Evolutionary conservation across 202 grass and related monocot species (phyloP).

Genomic region (Brachypodium distachyon): DNA sequence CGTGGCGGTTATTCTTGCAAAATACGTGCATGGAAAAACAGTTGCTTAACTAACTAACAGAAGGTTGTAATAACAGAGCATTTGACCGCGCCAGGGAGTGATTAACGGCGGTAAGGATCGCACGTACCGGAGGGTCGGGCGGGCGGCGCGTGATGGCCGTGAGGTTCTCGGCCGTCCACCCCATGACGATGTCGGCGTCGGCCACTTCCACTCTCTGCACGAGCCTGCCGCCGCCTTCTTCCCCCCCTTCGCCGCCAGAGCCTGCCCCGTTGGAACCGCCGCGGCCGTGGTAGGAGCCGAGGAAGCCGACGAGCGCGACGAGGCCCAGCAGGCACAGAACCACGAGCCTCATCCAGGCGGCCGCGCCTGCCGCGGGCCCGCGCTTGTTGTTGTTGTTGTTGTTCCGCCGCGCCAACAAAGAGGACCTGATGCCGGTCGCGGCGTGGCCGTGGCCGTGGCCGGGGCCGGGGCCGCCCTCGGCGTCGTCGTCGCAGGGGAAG

Average conservation of each 20-base stretch:
- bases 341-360: constrained; percentile 34
- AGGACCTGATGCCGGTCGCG: background rate
- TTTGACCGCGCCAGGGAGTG: background rate
- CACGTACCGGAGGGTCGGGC: constrained; percentile 32
- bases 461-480: background rate
- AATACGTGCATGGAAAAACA: background rate
- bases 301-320: constrained; percentile 27
- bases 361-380: background rate
- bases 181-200: constrained; percentile 28
- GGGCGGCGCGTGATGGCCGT: constrained; percentile 20
- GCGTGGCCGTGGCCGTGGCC: background rate
- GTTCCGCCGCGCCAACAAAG: constrained; percentile 22
- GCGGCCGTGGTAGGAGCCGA: constrained; percentile 29
- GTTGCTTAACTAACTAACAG: background rate
- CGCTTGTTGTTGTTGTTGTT: constrained; percentile 13
- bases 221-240: background rate
- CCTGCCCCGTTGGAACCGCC: too few species aligned
- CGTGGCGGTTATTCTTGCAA: background rate
- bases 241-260: background rate
- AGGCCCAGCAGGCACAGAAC: constrained; percentile 40
- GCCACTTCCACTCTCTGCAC: constrained; percentile 22
- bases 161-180: constrained; percentile 43
- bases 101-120: background rate
- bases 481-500: background rate
- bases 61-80: background rate